phyloP scores from a whole-genome alignment of 495 filamentous ascomycete species.

The Xylona heveae region DNA sequence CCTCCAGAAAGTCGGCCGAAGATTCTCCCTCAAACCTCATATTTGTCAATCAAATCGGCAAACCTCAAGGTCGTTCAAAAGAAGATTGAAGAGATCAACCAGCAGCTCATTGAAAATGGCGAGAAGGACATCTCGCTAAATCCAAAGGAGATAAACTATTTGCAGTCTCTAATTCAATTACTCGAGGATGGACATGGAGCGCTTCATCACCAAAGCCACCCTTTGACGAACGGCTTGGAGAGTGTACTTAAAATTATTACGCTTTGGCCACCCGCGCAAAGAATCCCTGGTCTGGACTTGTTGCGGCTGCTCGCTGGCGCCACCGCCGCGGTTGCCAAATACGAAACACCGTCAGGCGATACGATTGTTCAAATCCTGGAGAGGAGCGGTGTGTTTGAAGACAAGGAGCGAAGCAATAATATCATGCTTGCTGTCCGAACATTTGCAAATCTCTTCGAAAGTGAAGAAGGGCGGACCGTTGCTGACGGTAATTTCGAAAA shows the following conservation, averaged over 20 bases:
- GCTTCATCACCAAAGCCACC: constrained; percentile 8
- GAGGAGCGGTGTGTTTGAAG: constrained; percentile 32
- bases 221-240: constrained; percentile 24
- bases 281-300: constrained; percentile 70
- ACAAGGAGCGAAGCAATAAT: constrained; percentile 37
- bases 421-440: constrained; percentile 69
- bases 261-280: constrained; percentile 52
- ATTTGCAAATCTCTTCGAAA: constrained; percentile 75
- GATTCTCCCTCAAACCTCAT: constrained; percentile 61
- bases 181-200: constrained; percentile 27
- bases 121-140: constrained; percentile 55
- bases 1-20: constrained; percentile 26
- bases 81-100: constrained; percentile 54
- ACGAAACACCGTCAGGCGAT: constrained; percentile 18
- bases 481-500: constrained; percentile 34
- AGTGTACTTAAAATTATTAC: constrained; percentile 46
- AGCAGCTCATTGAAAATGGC: constrained; percentile 38
- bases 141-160: constrained; percentile 37
- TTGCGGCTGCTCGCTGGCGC: constrained; percentile 57
- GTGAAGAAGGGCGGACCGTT: constrained; percentile 42
- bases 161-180: constrained; percentile 30
- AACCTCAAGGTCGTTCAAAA: constrained; percentile 43
- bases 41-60: constrained; percentile 46
- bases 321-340: constrained; percentile 34
- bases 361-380: constrained; percentile 31